Percentiles rank a stretch among this genome's conserved stretches.
phyloP scores from a whole-genome alignment of 176 grass and related monocot species.

The Carex pumila region DNA sequence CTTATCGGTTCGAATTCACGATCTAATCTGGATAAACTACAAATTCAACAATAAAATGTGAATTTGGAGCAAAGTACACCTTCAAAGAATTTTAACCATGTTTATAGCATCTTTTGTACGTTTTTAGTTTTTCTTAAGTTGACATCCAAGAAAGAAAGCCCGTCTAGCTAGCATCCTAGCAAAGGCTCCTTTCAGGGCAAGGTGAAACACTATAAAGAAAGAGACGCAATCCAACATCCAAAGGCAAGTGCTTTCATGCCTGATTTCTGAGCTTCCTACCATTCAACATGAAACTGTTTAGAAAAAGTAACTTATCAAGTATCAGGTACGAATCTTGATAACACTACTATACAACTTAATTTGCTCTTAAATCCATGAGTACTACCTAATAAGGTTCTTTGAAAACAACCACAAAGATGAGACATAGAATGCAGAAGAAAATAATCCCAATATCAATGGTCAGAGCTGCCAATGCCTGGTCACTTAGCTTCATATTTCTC shows the following conservation, averaged over 20 bases:
- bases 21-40: neutral
- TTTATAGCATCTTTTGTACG: too few relatives aligned
- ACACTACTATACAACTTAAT: neutral
- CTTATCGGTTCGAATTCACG: too few relatives aligned
- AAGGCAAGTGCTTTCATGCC: neutral
- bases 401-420: constrained; percentile 66
- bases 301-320: neutral
- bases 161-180: too few relatives aligned
- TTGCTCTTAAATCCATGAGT: neutral
- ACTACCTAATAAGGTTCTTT: constrained; percentile 56
- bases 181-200: too few relatives aligned
- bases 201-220: too few relatives aligned
- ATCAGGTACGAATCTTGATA: neutral
- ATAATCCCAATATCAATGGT: constrained; percentile 64
- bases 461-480: constrained; percentile 79
- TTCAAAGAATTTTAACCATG: too few relatives aligned
- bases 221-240: neutral
- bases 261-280: neutral
- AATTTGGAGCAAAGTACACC: neutral
- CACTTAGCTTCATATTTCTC: constrained; percentile 77
- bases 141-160: too few relatives aligned
- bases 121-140: too few relatives aligned
- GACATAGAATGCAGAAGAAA: constrained; percentile 44
- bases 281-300: neutral
- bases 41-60: neutral